Base-by-base conservation (phyloP, 345 rosid genomes). In the Passiflora organensis region DNA sequence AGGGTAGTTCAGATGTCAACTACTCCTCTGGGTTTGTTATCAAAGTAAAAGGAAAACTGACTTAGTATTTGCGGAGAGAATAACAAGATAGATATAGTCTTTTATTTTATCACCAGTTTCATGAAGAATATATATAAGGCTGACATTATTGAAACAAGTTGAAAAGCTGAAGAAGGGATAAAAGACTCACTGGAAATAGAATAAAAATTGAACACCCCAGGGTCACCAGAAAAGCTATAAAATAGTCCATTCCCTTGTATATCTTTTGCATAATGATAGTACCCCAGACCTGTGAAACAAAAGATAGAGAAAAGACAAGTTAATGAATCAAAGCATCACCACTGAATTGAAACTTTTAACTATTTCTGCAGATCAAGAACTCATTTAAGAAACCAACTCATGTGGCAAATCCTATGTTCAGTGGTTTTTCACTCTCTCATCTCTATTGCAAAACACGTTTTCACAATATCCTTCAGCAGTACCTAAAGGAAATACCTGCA, bases 221-320 rank as follows among this genome's bases (percentile, higher is more conserved):
- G 16, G 95, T 89, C 67, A 91, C 99, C 19, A 91, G 65, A 60
- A 93, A 84, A 56, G 98, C 95, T 46, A 86, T 55, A 67, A 80
- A 62, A 80, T 91, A 88, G 74, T 91, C 96, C 45, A 74, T 78
- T 24, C 90, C 94, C 58, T 68, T 86, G 59, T 88, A 91, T 75
- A 51, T 84, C 71, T 91, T 91, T 75, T 89, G 96, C 98, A 91
- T 88, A 9, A 88, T 91, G 53, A 82, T 65, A 58, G 91, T 86
- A 21, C 96, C 95, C 96, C 98, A 88, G 1, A 69, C 53, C 74
- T 69, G 65, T 32, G 24, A 6, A 58, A 54, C 16, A 15, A 10
- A 17, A 65, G 14, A 45, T 13, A 19, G 46, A 32, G 10, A 32
- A 63, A 11, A 6, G 6, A 15, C 6, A 12, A 21, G 18, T 15